A percentile compares a stretch with the other conserved stretches of the same genome.
phyloP scores from a whole-genome alignment of 1,284 basidiomycete genomes.

The Cryptococcus sp. region DNA sequence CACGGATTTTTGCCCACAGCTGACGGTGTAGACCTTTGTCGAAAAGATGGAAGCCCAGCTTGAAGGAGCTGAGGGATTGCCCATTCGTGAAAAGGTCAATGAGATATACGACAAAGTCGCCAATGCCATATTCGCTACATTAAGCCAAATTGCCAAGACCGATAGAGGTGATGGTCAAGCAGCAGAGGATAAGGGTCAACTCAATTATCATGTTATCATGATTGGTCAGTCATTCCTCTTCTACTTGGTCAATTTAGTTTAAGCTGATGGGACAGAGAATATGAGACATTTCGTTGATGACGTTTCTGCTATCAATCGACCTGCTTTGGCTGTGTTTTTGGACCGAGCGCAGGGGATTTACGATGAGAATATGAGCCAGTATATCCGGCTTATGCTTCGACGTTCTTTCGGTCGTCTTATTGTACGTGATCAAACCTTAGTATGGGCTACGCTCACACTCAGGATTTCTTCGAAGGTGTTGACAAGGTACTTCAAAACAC shows the following conservation, averaged over 20 bases:
- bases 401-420: slow-evolving; percentile 83
- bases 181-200: slow-evolving; percentile 89
- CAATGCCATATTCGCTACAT: slow-evolving; percentile 79
- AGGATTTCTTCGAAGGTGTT: slow-evolving; percentile 94
- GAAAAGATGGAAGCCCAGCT: slow-evolving; percentile 80
- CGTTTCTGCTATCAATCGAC: slow-evolving; percentile 58
- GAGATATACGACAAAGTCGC: slow-evolving; percentile 82
- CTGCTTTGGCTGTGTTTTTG: slow-evolving; percentile 63
- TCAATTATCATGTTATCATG: slow-evolving; percentile 93
- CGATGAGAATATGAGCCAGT: slow-evolving; percentile 77
- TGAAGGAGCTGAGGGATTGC: slow-evolving; percentile 67
- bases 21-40: slow-evolving; percentile 58
- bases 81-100: slow-evolving; percentile 74
- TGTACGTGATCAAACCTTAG: slow-evolving; percentile 52
- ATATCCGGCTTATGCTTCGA: slow-evolving; percentile 81
- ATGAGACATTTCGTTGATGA: slow-evolving; percentile 90
- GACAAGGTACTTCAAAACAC: slow-evolving; percentile 79
- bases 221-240: slow-evolving; percentile 61
- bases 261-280: slow-evolving; percentile 62
- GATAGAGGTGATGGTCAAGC: slow-evolving; percentile 60
- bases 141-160: slow-evolving; percentile 92
- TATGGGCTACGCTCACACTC: slow-evolving; percentile 1
- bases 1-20: not conserved
- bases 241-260: not conserved
- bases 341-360: slow-evolving; percentile 76